These are phyloP conservation scores for Trebouxia sp. DNA, from an alignment of 139 green algal genomes.

Conservation along the genomic window DNA sequence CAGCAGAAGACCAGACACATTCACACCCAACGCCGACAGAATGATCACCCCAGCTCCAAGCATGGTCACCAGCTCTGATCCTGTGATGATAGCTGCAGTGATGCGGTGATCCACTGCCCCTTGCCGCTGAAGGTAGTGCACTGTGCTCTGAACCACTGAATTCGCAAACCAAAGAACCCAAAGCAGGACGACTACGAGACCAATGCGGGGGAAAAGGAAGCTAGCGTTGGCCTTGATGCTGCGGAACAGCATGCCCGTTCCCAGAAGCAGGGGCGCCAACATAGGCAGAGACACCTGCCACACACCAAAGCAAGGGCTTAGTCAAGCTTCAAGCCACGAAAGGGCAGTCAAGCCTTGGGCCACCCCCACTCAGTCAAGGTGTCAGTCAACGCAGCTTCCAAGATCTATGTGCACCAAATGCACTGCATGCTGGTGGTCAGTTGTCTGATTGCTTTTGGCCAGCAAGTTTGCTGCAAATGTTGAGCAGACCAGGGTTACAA, in stretches of 20 bases:
- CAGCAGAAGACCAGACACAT: slow-evolving; percentile 61
- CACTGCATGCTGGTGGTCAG: no score
- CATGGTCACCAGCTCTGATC: slow-evolving; percentile 54
- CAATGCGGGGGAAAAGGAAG: slow-evolving; percentile 71
- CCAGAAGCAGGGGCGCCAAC: slow-evolving; percentile 79
- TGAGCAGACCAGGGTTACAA: no score
- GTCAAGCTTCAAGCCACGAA: no score
- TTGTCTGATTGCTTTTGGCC: no score
- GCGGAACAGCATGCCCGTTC: slow-evolving; percentile 78
- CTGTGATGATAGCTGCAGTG: slow-evolving; percentile 59
- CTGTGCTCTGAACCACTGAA: slow-evolving; percentile 67
- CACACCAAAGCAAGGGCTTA: not conserved
- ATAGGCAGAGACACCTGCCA: slow-evolving; percentile 77
- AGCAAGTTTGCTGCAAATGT: no score
- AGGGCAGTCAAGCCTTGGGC: no score
- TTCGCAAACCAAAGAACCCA: slow-evolving; percentile 82
- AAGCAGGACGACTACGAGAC: slow-evolving; percentile 70
- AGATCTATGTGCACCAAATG: no score
- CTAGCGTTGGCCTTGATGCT: slow-evolving; percentile 72
- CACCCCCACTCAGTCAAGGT: no score
- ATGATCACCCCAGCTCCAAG: slow-evolving; percentile 61
- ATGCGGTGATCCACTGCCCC: slow-evolving; percentile 63
- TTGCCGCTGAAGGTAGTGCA: slow-evolving; percentile 63
- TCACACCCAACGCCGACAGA: slow-evolving; percentile 43
- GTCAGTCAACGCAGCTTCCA: no score